Evolutionary conservation across 768 basidiomycete species (phyloP), one percentile per base, ranked within the genome.

Genomic region (Clitopilus hobsonii): DNA sequence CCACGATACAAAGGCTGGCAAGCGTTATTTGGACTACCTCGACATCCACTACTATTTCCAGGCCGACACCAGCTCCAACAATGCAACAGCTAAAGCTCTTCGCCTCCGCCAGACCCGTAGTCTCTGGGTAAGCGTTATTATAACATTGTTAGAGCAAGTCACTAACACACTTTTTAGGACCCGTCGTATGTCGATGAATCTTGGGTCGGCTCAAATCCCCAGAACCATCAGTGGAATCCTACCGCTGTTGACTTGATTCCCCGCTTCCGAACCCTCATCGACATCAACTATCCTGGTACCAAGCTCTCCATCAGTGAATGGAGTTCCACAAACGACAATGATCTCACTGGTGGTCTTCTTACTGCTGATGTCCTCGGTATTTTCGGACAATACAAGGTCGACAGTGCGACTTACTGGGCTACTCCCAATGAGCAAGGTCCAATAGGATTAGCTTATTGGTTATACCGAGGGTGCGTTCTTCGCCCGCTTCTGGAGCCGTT

Each of bases 31-130:
- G n/a, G 81, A 82, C 61, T 80, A 74, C 63, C 74, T 82, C 52
- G 81, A 81, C 60, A 74, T 82, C 54, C 81, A 82, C 56, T 82
- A 81, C 60, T 82, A 82, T 67, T 81, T 74, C 72, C 71, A 71
- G 51, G 59, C 78, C 10, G 80, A 81, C 58, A 79, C 78, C 6
- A 80, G 77, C 55, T 75, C 78, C n/a, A 77, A 79, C 58, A 75
- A 81, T 60, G 78, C 60, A 38, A 72, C 76, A 25, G 76, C 80
- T 4, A 77, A 80, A 61, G 80, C 81, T 18, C 66, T 80, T 32
- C 69, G 80, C 7, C 63, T 82, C 51, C 69, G 81, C 38, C 70
- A 72, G 68, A 77, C 79, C 23, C 74, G 80, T n/a, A 76, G 76
- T 54, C 67, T 78, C 28, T 82, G 80, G 80, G 78, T 76, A 60